Base-by-base conservation (phyloP, 176 grass and related monocot genomes). In the Alloteropsis semialata region DNA sequence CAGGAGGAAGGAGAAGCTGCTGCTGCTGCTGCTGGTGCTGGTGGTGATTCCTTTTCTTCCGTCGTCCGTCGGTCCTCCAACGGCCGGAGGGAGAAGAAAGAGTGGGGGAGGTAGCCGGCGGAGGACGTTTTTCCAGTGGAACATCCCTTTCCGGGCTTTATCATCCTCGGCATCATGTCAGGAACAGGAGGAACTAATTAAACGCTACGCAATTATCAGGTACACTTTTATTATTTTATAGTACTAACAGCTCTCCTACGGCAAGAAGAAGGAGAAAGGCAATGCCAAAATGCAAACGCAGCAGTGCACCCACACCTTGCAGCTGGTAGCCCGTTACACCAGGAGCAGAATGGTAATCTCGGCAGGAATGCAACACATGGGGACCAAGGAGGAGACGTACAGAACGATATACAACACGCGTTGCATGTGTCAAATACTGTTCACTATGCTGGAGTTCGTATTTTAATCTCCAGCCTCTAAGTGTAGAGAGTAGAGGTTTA, bases 101-200 rank as follows among this genome's bases (percentile, higher is more conserved):
- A 17, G 19, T 16, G 17, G 19, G 17, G 19, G 24, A 21, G 62
- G 62, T 27, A 80, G 78, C n/a, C 22, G 76, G n/a, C 80, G 87
- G 55, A 63, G 70, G 82, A 65, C 76, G 60, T 50, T 64, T 74
- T 85, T 89, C 87, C 61, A 85, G 71, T 85, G 77, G 62, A 34
- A 74, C 82, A 81, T 85, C 88, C 44, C 88, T 89, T 85, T 85
- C 87, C 69, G 14, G 10, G 33, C 39, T 70, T 85, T 84, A 48
- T 33, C 59, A 8, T 3, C 68, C 2, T 5, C 69, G 16, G 15
- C 59, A 55, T 3, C 68, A 29, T 71, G 25, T 46, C 68, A 45
- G 39, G 12, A 32, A 13, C 48, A 33, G 58, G 33, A 76, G 60
- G 10, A 71, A 3, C 68, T 71, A 29, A 72, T 72, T 53, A 76